These are phyloP conservation scores for Citrus cavaleriei DNA, from an alignment of 345 rosid species.

Conservation along the genomic window DNA sequence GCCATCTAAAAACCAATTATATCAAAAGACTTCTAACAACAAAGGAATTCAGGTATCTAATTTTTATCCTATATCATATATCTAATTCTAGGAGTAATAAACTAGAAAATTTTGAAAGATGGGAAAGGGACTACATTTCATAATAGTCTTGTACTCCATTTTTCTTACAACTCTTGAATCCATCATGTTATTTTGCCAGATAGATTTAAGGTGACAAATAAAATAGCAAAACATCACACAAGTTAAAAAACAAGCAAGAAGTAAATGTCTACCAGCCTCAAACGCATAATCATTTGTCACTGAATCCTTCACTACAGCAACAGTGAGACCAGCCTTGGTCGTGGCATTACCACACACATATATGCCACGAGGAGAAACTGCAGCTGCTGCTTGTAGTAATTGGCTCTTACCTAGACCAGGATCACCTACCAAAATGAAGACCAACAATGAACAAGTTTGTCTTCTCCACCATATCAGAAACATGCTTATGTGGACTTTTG, in stretches of 20 bases:
- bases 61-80: neutral
- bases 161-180: neutral
- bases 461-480: neutral
- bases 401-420: slow-evolving; percentile 99
- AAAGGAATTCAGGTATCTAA: neutral
- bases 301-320: slow-evolving; percentile 93
- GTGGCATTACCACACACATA: slow-evolving; percentile 98
- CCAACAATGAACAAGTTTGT: slow-evolving; percentile 5
- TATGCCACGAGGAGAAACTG: slow-evolving; percentile 93
- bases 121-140: neutral
- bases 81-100: neutral
- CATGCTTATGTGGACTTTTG: neutral
- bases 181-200: neutral
- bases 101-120: neutral
- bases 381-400: slow-evolving; percentile 93
- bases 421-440: slow-evolving; percentile 60
- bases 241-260: slow-evolving; percentile 11
- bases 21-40: neutral
- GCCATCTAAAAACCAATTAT: neutral
- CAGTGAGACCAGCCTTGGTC: slow-evolving; percentile 91
- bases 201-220: neutral
- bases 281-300: slow-evolving; percentile 90
- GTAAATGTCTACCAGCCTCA: slow-evolving; percentile 77
- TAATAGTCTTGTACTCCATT: neutral
- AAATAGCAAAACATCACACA: neutral